Conservation (phyloP, 352 stramenopile genomes). For the Lagenidium sp. region DNA sequence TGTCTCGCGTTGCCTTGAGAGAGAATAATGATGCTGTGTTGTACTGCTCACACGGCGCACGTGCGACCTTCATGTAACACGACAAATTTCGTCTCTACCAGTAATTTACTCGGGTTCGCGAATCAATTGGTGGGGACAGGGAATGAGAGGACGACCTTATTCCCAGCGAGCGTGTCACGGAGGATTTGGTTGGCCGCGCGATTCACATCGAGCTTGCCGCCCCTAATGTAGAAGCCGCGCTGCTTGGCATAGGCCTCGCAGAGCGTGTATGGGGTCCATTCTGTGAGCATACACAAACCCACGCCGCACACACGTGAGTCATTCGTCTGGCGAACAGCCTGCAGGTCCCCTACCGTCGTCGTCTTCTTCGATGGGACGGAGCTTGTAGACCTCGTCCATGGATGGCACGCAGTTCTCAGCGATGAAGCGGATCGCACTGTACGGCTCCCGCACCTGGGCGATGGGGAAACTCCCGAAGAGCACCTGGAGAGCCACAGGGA, state of each 20-base stretch:
- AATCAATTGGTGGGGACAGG: slow-evolving; percentile 42
- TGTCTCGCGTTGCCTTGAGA: no score
- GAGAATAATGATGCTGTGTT: no score
- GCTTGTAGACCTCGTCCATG: slow-evolving; percentile 75
- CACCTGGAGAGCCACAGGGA: slow-evolving; percentile 63
- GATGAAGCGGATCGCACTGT: slow-evolving; percentile 78
- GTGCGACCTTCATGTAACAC: no score
- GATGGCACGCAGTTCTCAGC: slow-evolving; percentile 70
- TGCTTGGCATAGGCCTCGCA: slow-evolving; percentile 69
- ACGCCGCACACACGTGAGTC: no score
- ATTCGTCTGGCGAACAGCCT: no score
- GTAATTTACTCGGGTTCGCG: no score
- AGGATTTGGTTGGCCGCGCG: slow-evolving; percentile 63
- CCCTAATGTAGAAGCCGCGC: slow-evolving; percentile 63
- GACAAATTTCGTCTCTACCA: no score
- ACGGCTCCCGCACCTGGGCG: slow-evolving; percentile 79
- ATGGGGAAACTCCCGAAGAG: slow-evolving; percentile 81
- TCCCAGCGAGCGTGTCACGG: slow-evolving; percentile 70
- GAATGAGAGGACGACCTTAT: slow-evolving; percentile 78
- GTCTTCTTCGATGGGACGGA: slow-evolving; percentile 60
- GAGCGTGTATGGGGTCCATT: slow-evolving; percentile 70
- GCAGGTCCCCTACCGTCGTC: slow-evolving; percentile 21
- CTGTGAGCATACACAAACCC: slow-evolving; percentile 10
- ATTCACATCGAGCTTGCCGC: slow-evolving; percentile 68
- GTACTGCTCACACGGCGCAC: no score